Evolutionary conservation across 2,329 filamentous ascomycete species (phyloP), one percentile per base, ranked within the genome.

Genomic region (Fusarium dlaminii): DNA sequence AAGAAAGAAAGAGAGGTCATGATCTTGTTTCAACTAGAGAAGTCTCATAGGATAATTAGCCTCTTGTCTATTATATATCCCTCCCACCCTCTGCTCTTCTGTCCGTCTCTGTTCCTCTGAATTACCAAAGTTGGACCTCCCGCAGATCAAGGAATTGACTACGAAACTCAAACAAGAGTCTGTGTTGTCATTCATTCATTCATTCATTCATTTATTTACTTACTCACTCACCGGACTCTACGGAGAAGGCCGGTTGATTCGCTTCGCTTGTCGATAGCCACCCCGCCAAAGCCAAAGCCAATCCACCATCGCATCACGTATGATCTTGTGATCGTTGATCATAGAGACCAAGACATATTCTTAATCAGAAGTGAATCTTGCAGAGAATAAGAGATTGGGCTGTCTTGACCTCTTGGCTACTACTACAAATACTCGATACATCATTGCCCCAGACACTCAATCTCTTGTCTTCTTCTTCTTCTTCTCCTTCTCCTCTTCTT

Each of bases 261-360:
- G 40, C 30, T 58, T 58, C 55, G 55, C 55, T 58, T 57, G 60
- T 73, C 30, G 52, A 68, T 73, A 73, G 51, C 64, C 66, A 68
- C 70, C 64, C 63, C 58, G 48, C 57, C 63, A 68, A 59, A 71
- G 45, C 42, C 67, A 65, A 67, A 71, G 45, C 42, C 67, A 65
- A 67, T 74, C 61, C 70, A 63, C 55, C 36, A 43, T 55, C 66
- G 52, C 40, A 52, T 55, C 66, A 52, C 43, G n/a, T 46, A 62
- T 40, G 27, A 32, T 59, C 40, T 46, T 39, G 46, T 57, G 61
- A 68, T 40, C 34, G 32, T 54, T 67, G 63, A 61, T 68, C 65
- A 68, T 57, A 48, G 22, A 48, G 22, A 32, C 45, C 40, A 60
- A 66, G 36, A 46, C 36, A 32, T 43, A 59, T 56, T 42, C 52